These are phyloP conservation scores for Kalmanozyma brasiliensis DNA, from an alignment of 1,284 basidiomycete species.

Conservation along the genomic window DNA sequence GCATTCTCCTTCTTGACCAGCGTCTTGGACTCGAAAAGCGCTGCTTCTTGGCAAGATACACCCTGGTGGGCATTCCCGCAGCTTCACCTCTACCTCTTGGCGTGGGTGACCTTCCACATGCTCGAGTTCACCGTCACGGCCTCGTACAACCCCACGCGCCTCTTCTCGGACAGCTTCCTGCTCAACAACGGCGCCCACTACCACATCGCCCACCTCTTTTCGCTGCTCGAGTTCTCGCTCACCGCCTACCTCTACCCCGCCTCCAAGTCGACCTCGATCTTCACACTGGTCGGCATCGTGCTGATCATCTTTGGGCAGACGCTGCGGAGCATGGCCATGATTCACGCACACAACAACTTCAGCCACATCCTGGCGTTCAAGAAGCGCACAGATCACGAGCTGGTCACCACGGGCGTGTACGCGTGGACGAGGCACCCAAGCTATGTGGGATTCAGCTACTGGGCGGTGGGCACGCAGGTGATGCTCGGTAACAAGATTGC, in stretches of 20 bases:
- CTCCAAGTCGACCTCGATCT: slow-evolving; percentile 12
- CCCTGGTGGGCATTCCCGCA: slow-evolving; percentile 23
- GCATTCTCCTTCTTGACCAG: slow-evolving; percentile 13
- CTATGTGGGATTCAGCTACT: slow-evolving; percentile 97
- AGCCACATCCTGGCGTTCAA: slow-evolving; percentile 74
- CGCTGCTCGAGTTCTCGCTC: slow-evolving; percentile 82
- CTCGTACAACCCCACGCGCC: slow-evolving; percentile 91
- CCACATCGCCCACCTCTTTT: slow-evolving; percentile 83
- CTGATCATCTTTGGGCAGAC: slow-evolving; percentile 79
- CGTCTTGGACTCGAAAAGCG: not conserved
- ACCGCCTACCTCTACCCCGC: slow-evolving; percentile 23
- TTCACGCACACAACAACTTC: slow-evolving; percentile 92
- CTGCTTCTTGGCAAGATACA: not conserved
- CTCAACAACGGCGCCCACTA: slow-evolving; percentile 90
- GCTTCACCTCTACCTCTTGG: slow-evolving; percentile 52
- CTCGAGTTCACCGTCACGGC: slow-evolving; percentile 94
- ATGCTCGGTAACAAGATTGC: slow-evolving; percentile 86
- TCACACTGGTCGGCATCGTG: slow-evolving; percentile 71
- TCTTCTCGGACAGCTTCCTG: slow-evolving; percentile 91
- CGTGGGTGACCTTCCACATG: slow-evolving; percentile 79
- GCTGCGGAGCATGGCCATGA: slow-evolving; percentile 90
- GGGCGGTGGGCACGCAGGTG: slow-evolving; percentile 95
- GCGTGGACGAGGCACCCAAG: slow-evolving; percentile 86
- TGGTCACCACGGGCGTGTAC: slow-evolving; percentile 64
- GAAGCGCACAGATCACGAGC: slow-evolving; percentile 58